Evolutionary conservation across 2,329 filamentous ascomycete species (phyloP).

Genomic region (Whalleya microplaca): DNA sequence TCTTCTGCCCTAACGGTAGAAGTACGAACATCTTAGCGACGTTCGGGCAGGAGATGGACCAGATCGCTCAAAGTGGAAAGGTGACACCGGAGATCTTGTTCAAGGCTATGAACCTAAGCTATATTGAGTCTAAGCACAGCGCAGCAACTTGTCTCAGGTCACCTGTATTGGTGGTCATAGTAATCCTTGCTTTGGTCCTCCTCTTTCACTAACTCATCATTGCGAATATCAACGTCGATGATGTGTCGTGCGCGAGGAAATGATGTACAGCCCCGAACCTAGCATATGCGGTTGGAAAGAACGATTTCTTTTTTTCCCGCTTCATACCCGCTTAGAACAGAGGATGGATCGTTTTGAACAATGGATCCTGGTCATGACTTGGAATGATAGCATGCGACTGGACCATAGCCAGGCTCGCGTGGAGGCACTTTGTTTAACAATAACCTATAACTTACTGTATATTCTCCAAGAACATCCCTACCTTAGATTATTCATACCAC

Average conservation of each 20-base stretch:
- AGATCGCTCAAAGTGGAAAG: slow-evolving; percentile 48
- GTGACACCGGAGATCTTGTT: slow-evolving; percentile 41
- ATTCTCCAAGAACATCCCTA: not conserved
- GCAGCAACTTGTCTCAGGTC: not conserved
- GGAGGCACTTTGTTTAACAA: not conserved
- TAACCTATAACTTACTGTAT: not conserved
- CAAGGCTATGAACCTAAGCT: slow-evolving; percentile 41
- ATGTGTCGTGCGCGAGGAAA: not conserved
- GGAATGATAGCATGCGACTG: not conserved
- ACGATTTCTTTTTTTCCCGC: not conserved
- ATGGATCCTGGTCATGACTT: not conserved
- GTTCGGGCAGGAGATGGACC: slow-evolving; percentile 52
- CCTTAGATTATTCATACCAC: not conserved
- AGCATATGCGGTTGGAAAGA: not conserved
- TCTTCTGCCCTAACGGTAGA: slow-evolving; percentile 71
- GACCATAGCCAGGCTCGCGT: not conserved
- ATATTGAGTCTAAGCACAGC: slow-evolving; percentile 36
- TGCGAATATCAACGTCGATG: not conserved
- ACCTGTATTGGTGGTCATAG: not conserved
- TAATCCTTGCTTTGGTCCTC: not conserved
- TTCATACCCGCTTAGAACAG: not conserved
- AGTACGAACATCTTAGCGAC: slow-evolving; percentile 62
- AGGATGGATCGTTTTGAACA: not conserved
- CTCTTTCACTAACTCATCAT: not conserved
- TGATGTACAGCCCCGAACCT: not conserved